A percentile compares a stretch with the other conserved stretches of the same genome.
Evolutionary conservation across 169 alveolate species (phyloP).

Genomic region (Plasmodium yoelii): DNA sequence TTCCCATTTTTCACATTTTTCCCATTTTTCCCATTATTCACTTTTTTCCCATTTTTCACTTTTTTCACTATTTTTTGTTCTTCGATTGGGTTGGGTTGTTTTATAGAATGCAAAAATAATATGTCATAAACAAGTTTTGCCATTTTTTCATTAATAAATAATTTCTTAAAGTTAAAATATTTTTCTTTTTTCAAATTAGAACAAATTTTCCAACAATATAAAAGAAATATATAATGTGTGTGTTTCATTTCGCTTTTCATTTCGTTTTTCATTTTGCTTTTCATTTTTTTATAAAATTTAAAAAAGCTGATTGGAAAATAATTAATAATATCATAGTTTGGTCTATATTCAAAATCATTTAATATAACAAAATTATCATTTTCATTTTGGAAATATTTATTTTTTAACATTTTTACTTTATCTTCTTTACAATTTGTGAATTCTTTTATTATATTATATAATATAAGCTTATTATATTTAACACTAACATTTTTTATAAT

Average conservation of each 20-base stretch:
- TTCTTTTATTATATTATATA: too few species aligned
- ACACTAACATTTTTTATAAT: too few species aligned
- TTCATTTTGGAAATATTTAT: too few species aligned
- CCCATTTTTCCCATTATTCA: too few species aligned
- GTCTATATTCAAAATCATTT: neutral
- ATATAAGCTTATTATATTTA: too few species aligned
- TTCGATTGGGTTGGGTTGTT: neutral
- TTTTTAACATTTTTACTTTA: too few species aligned
- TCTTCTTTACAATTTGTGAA: too few species aligned
- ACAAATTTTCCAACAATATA: constrained; percentile 34
- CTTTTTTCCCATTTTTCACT: too few species aligned
- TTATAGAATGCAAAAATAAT: neutral
- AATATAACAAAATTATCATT: too few species aligned
- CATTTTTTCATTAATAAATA: neutral
- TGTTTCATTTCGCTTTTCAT: neutral
- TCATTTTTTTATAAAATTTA: neutral
- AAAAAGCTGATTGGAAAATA: neutral
- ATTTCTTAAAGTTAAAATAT: neutral
- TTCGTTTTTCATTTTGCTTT: neutral
- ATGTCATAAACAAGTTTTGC: constrained; percentile 4
- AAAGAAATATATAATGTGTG: constrained; percentile 28
- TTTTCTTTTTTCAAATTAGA: constrained; percentile 18
- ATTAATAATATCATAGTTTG: neutral
- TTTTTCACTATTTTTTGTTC: neutral
- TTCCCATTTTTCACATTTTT: too few species aligned